Percentiles rank a stretch among this genome's conserved stretches.
Conservation (phyloP, 2,329 filamentous ascomycete species). For the Neonectria faginata region DNA sequence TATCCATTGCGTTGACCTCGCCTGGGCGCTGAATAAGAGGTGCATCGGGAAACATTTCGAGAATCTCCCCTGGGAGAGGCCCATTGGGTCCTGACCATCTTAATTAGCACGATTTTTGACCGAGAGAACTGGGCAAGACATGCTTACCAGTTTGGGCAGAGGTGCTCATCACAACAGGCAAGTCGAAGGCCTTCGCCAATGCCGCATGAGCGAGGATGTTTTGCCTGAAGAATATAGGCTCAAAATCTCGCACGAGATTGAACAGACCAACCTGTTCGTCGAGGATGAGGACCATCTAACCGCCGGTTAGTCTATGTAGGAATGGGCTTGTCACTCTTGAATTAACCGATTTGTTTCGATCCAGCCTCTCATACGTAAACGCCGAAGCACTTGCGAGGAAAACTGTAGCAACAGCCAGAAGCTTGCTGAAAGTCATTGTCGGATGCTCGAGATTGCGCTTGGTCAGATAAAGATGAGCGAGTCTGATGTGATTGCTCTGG, state of each 20-base stretch:
- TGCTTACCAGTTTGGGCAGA: conserved; percentile 43
- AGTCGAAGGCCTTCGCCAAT: conserved; percentile 66
- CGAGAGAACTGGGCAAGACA: neutral
- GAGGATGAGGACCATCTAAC: conserved; percentile 16
- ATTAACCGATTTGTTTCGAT: conserved; percentile 11
- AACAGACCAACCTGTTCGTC: conserved; percentile 56
- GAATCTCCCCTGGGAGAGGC: conserved; percentile 68
- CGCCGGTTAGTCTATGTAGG: neutral
- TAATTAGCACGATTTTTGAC: conserved; percentile 38
- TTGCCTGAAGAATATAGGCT: conserved; percentile 65
- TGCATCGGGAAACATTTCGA: conserved; percentile 67
- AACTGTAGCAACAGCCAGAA: neutral
- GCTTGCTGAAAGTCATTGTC: neutral
- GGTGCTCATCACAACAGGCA: conserved; percentile 69
- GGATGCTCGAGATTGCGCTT: neutral
- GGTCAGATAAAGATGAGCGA: neutral
- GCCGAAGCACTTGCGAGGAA: conserved; percentile 1
- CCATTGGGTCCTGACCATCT: conserved; percentile 64
- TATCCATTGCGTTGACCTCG: conserved; percentile 74
- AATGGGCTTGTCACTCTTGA: neutral
- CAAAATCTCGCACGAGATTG: conserved; percentile 66
- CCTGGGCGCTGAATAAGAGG: conserved; percentile 68
- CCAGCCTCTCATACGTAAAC: conserved; percentile 14
- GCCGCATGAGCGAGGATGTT: conserved; percentile 69
- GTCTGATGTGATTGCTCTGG: neutral